Percentiles rank a stretch among this genome's conserved stretches.
phyloP scores from a whole-genome alignment of 257 asterid species.

The Paulownia fortunei region DNA sequence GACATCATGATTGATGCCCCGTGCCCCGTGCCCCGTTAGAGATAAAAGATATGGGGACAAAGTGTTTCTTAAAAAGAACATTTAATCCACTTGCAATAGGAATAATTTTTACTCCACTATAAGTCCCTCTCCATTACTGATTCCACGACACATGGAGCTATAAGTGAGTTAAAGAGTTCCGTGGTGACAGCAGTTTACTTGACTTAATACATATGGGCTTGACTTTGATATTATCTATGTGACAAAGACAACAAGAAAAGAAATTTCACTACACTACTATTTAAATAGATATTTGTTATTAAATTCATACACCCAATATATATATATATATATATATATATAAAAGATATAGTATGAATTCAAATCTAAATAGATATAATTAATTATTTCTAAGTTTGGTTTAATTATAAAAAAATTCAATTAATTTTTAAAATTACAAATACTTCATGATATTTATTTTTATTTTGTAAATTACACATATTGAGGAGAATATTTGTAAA shows the following conservation, averaged over 20 bases:
- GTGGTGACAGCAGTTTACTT: background rate
- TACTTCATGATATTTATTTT: too few relatives aligned
- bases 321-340: too few relatives aligned
- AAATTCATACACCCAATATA: too few relatives aligned
- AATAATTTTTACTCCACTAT: background rate
- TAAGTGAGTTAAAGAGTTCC: background rate
- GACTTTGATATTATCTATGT: background rate
- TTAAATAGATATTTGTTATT: too few relatives aligned
- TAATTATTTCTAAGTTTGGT: too few relatives aligned
- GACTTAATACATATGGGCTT: background rate
- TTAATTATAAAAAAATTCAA: too few relatives aligned
- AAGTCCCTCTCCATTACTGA: background rate
- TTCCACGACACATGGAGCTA: slow-evolving; percentile 4
- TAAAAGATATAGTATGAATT: too few relatives aligned
- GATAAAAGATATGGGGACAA: slow-evolving; percentile 11
- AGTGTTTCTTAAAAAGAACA: background rate
- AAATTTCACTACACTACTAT: too few relatives aligned
- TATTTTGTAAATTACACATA: too few relatives aligned
- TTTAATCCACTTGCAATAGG: slow-evolving; percentile 6
- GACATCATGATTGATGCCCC: background rate
- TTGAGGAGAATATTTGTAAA: too few relatives aligned
- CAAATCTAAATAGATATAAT: too few relatives aligned
- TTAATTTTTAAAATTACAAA: too few relatives aligned
- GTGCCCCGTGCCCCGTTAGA: slow-evolving; percentile 1
- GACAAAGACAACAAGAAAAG: background rate